Conservation (phyloP, 805 yeast genomes). For the Candida ovalis region DNA sequence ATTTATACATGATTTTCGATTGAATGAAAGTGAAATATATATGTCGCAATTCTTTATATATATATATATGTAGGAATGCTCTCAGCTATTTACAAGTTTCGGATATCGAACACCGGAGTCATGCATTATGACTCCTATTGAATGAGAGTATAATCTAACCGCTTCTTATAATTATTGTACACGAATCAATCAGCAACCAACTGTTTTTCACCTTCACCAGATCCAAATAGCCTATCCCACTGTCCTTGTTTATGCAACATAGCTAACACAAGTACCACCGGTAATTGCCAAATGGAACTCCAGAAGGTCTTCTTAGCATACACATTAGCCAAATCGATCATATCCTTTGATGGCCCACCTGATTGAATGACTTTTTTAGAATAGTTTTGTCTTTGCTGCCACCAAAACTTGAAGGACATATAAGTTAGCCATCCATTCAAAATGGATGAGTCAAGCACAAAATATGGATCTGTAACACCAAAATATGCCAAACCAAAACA, state of each 20-base stretch:
- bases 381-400: conserved; percentile 67
- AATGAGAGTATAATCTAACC: too few relatives aligned
- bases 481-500: conserved; percentile 79
- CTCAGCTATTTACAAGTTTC: conserved; percentile 3
- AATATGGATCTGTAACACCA: conserved; percentile 78
- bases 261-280: conserved; percentile 83
- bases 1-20: too few relatives aligned
- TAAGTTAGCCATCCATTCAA: conserved; percentile 84
- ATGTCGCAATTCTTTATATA: conserved; percentile 1
- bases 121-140: too few relatives aligned
- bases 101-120: not conserved
- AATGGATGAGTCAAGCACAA: conserved; percentile 74
- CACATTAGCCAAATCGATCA: conserved; percentile 52
- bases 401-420: conserved; percentile 80
- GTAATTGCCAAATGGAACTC: conserved; percentile 93
- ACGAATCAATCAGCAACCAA: not conserved
- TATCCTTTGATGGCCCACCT: conserved; percentile 49
- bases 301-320: conserved; percentile 86
- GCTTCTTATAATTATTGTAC: not conserved
- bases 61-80: not conserved
- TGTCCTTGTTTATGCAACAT: conserved; percentile 94
- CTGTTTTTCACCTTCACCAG: conserved; percentile 20
- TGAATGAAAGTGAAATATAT: too few relatives aligned
- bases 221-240: conserved; percentile 69
- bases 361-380: conserved; percentile 30